Base-by-base conservation (phyloP, 768 basidiomycete species). In the Favolaschia claudopus region DNA sequence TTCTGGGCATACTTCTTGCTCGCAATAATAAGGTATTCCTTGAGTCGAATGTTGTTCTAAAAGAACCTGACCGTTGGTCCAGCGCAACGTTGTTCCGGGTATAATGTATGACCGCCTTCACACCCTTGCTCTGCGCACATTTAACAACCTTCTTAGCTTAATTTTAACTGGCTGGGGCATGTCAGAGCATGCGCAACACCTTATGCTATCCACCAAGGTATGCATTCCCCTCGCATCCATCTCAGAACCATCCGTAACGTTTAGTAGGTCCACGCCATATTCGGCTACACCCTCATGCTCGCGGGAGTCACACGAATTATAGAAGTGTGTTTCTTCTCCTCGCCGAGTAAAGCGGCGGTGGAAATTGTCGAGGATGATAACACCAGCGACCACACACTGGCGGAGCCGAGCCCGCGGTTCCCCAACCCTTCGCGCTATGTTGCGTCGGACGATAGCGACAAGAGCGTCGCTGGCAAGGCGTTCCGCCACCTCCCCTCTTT, bases 81-180 rank as follows among this genome's bases (percentile, higher is more conserved):
- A 92, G 85, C 86, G 93, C 47, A 91, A 86, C 55, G 81, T 96
- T n/a, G 79, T 96, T 4, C 95, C 95, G 5, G 84, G 84, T 12
- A 51, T 95, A 28, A 92, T 95, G 92, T 95, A 57, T 67, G 85
- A 43, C 40, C 27, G 28, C 47, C 13, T 32, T 48, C 7, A 50
- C 36, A 45, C 19, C 14, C 24, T 45, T 47, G 40, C 7, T 7
- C 5, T 47, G 24, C 22, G 31, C 45, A 40, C 22, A 46, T 44
- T 46, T 60, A 4, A 25, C 22, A 7, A 5, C 58, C 14, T 8
- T 15, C 36, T 32, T 58, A 94, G 91, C 44, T 89, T 96, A 63
- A 88, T 94, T 56, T 78, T 97, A 57, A 97, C 96, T 0, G 96
- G 96, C 7, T 96, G 92, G 89, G 95, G 89, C 0, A 96, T 97